Conservation (phyloP, 768 basidiomycete species). For the Tulasnella sp. region DNA sequence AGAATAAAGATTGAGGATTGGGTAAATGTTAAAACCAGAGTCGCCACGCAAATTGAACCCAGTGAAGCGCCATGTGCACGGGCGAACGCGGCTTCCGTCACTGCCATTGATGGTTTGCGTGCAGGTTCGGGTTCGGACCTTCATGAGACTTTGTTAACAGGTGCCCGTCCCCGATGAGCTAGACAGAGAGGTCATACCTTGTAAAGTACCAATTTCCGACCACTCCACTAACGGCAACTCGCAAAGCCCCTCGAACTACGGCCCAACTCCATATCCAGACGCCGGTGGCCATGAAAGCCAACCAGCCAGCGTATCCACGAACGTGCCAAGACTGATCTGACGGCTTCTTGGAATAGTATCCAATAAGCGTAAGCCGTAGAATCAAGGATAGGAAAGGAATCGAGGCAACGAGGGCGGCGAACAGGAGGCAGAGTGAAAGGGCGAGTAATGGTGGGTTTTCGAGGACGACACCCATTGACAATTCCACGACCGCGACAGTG, state of each 20-base stretch:
- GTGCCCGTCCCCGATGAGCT: slow-evolving; percentile 16
- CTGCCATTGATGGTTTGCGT: slow-evolving; percentile 39
- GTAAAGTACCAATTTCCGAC: slow-evolving; percentile 91
- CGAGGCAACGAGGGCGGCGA: slow-evolving; percentile 60
- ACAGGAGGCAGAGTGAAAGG: slow-evolving; percentile 68
- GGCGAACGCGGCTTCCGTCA: slow-evolving; percentile 69
- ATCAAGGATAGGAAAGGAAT: slow-evolving; percentile 76
- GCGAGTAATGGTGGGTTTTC: slow-evolving; percentile 69
- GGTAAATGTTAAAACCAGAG: slow-evolving; percentile 68
- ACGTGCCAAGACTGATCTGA: slow-evolving; percentile 52
- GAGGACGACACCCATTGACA: slow-evolving; percentile 67
- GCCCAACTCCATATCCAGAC: slow-evolving; percentile 74
- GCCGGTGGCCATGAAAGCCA: slow-evolving; percentile 50
- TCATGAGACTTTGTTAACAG: slow-evolving; percentile 7
- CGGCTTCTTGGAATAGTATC: slow-evolving; percentile 48
- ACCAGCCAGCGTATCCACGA: slow-evolving; percentile 68
- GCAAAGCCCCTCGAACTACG: slow-evolving; percentile 71
- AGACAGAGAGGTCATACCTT: slow-evolving; percentile 42
- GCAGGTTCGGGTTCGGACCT: slow-evolving; percentile 3
- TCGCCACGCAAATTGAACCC: slow-evolving; percentile 72
- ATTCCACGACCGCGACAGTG: slow-evolving; percentile 41
- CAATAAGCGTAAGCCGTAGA: slow-evolving; percentile 71
- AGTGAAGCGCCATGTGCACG: slow-evolving; percentile 78
- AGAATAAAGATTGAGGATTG: slow-evolving; percentile 19
- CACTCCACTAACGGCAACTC: slow-evolving; percentile 73